Conservation (phyloP, 2,329 filamentous ascomycete genomes). For the Shiraia bambusicola region DNA sequence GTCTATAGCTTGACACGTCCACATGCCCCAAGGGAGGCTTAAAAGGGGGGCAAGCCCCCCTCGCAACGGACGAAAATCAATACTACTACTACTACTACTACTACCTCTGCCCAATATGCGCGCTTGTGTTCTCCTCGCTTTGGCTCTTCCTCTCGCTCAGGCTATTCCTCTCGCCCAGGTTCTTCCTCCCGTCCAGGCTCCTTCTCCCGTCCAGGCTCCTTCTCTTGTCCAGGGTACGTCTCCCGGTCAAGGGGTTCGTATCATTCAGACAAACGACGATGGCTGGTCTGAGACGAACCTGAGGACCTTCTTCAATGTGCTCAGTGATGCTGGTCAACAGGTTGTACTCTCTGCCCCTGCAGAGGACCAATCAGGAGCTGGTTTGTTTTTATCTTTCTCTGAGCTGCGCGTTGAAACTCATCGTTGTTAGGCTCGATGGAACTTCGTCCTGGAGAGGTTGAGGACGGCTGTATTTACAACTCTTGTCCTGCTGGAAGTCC, state of each 20-base stretch:
- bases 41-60: no score
- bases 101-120: slow-evolving; percentile 44
- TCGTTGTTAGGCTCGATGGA: slow-evolving; percentile 54
- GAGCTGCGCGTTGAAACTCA: no score
- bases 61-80: no score
- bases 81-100: slow-evolving; percentile 2
- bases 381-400: slow-evolving; percentile 43
- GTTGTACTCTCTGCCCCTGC: slow-evolving; percentile 67
- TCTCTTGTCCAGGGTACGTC: no score
- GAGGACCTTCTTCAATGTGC: slow-evolving; percentile 59
- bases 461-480: slow-evolving; percentile 59
- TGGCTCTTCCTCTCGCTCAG: slow-evolving; percentile 28
- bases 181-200: no score
- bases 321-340: slow-evolving; percentile 59
- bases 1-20: no score
- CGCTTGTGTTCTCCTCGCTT: slow-evolving; percentile 25
- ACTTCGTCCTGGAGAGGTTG: slow-evolving; percentile 51
- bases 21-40: no score
- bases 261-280: slow-evolving; percentile 68
- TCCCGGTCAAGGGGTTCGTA: slow-evolving; percentile 31
- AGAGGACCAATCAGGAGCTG: slow-evolving; percentile 64
- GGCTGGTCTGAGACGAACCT: slow-evolving; percentile 72
- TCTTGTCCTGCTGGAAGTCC: slow-evolving; percentile 61
- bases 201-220: no score
- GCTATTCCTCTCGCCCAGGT: slow-evolving; percentile 29